Conservation (phyloP, 495 filamentous ascomycete genomes). For the Penicillium paradoxum region DNA sequence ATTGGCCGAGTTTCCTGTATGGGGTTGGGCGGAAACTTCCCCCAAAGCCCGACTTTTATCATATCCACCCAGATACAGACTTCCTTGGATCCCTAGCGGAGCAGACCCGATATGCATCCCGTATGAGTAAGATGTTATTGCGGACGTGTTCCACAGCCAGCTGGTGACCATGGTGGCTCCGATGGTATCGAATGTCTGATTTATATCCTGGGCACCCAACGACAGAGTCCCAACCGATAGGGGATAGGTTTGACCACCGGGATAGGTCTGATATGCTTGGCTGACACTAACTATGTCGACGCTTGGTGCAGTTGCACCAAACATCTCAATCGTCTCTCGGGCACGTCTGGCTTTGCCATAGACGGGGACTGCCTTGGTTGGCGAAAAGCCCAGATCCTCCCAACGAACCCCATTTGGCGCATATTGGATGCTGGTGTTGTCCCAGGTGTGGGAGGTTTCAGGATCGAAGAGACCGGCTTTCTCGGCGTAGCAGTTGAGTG, state of each 20-base stretch:
- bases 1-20: slow-evolving; percentile 17
- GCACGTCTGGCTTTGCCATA: not conserved
- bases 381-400: not conserved
- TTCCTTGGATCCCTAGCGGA: slow-evolving; percentile 29
- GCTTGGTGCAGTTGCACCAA: not conserved
- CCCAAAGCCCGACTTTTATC: slow-evolving; percentile 39
- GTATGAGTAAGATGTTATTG: slow-evolving; percentile 42
- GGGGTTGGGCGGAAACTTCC: slow-evolving; percentile 6
- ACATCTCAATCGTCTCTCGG: not conserved
- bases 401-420: not conserved
- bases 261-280: not conserved
- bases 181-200: not conserved
- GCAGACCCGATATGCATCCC: slow-evolving; percentile 51
- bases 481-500: slow-evolving; percentile 1
- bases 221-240: not conserved
- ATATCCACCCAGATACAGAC: slow-evolving; percentile 47
- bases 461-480: slow-evolving; percentile 3
- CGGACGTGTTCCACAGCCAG: not conserved
- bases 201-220: not conserved
- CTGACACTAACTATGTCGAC: not conserved
- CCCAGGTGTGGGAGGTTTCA: not conserved
- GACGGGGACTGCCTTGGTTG: not conserved
- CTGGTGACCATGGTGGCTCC: not conserved
- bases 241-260: not conserved
- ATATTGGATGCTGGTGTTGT: not conserved